Evolutionary conservation across 768 basidiomycete genomes (phyloP).

Genomic region (Leccinellum luteum): DNA sequence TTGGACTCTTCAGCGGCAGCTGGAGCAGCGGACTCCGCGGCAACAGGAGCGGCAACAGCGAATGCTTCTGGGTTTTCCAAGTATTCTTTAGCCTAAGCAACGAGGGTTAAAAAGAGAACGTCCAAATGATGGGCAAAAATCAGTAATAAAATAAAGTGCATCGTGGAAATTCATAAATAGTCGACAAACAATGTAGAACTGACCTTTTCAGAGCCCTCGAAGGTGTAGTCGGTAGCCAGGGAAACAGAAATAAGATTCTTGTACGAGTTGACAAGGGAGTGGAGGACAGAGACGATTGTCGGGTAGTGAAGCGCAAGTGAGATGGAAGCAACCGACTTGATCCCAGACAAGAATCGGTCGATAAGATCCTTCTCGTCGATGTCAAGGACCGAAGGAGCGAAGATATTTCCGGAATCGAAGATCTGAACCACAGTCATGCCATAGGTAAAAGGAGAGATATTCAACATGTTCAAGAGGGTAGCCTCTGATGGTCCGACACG

Average conservation of each 20-base stretch:
- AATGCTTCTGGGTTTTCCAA: constrained; percentile 99
- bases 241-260: constrained; percentile 95
- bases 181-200: constrained; percentile 23
- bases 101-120: constrained; percentile 2
- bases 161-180: constrained; percentile 40
- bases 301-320: constrained; percentile 96
- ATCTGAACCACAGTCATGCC: constrained; percentile 99
- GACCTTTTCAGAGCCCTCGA: constrained; percentile 93
- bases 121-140: constrained; percentile 10
- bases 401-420: constrained; percentile 90
- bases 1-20: constrained; percentile 57
- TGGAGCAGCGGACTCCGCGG: constrained; percentile 47
- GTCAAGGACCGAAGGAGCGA: constrained; percentile 88
- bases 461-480: constrained; percentile 98
- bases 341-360: constrained; percentile 86
- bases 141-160: constrained; percentile 33
- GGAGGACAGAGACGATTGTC: constrained; percentile 88
- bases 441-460: constrained; percentile 99
- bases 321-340: constrained; percentile 94
- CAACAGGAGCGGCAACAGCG: constrained; percentile 71
- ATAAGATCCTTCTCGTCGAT: constrained; percentile 89
- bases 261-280: constrained; percentile 98
- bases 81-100: constrained; percentile 82
- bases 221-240: constrained; percentile 89
- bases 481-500: constrained; percentile 98